A percentile compares a stretch with the other conserved stretches of the same genome.
These are phyloP conservation scores for Aspergillus tanneri DNA, from an alignment of 2,329 filamentous ascomycete species.

Conservation along the genomic window DNA sequence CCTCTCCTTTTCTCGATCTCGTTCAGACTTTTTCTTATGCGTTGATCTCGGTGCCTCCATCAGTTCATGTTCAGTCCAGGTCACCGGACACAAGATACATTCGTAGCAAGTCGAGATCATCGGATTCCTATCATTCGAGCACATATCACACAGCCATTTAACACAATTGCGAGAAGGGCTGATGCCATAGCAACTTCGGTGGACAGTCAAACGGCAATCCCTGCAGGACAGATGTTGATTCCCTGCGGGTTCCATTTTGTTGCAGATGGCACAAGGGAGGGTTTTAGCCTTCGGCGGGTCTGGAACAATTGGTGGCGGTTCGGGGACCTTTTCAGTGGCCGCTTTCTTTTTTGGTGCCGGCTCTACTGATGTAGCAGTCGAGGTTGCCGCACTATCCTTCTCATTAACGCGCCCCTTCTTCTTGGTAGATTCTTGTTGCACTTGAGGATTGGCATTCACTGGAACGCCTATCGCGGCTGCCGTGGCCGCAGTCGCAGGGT, in stretches of 20 bases:
- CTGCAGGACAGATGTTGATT: constrained; percentile 75
- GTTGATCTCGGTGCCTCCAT: constrained; percentile 76
- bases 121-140: constrained; percentile 87
- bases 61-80: constrained; percentile 76
- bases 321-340: constrained; percentile 54
- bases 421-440: constrained; percentile 54
- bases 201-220: constrained; percentile 88
- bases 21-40: constrained; percentile 87
- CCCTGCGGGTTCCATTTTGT: constrained; percentile 67
- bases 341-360: constrained; percentile 63
- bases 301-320: constrained; percentile 64
- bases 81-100: constrained; percentile 86
- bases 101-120: constrained; percentile 92
- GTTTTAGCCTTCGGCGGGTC: constrained; percentile 75
- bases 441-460: constrained; percentile 35
- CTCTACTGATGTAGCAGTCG: constrained; percentile 45
- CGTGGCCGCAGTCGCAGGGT: constrained; percentile 43
- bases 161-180: constrained; percentile 63
- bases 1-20: constrained; percentile 84
- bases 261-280: constrained; percentile 83
- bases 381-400: constrained; percentile 51
- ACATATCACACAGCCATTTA: constrained; percentile 97
- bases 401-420: constrained; percentile 59
- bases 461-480: constrained; percentile 45
- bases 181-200: constrained; percentile 90